phyloP scores from a whole-genome alignment of 768 basidiomycete genomes.

The Neoboletus subvelutipes region DNA sequence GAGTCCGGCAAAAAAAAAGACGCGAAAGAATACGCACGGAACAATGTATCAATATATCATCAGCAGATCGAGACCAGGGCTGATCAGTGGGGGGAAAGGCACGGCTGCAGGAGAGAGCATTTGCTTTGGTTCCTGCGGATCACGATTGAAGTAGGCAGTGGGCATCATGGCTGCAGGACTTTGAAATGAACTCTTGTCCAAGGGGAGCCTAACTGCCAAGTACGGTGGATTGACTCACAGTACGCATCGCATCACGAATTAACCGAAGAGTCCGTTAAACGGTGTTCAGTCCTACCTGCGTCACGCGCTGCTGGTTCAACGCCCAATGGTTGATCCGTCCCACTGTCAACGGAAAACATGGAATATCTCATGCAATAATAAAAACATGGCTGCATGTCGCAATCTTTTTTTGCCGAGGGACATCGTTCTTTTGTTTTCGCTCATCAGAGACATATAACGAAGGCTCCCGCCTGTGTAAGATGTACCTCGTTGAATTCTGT shows the following conservation, averaged over 20 bases:
- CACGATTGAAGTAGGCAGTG: not conserved
- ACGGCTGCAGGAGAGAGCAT: not conserved
- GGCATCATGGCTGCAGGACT: not conserved
- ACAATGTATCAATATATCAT: not conserved
- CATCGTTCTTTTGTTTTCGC: slow-evolving; percentile 8
- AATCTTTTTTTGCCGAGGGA: not conserved
- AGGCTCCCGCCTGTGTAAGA: not conserved
- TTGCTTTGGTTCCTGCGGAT: not conserved
- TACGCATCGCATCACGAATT: not conserved
- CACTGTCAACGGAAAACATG: not conserved
- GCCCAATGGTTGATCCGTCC: not conserved
- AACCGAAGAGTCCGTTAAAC: not conserved
- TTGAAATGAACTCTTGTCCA: not conserved
- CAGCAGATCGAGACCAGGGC: not conserved
- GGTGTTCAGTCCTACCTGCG: no score
- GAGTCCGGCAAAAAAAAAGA: not conserved
- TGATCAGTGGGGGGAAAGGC: not conserved
- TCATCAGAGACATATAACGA: not conserved
- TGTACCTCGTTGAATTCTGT: not conserved
- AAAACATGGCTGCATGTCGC: not conserved
- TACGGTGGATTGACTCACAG: not conserved
- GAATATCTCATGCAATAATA: no score
- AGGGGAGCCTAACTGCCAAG: no score
- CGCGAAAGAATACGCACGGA: not conserved
- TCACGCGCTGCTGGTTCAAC: no score